Evolutionary conservation across 306 rosid species (phyloP), one percentile per base, ranked within the genome.

Genomic region (Prunus salicina): DNA sequence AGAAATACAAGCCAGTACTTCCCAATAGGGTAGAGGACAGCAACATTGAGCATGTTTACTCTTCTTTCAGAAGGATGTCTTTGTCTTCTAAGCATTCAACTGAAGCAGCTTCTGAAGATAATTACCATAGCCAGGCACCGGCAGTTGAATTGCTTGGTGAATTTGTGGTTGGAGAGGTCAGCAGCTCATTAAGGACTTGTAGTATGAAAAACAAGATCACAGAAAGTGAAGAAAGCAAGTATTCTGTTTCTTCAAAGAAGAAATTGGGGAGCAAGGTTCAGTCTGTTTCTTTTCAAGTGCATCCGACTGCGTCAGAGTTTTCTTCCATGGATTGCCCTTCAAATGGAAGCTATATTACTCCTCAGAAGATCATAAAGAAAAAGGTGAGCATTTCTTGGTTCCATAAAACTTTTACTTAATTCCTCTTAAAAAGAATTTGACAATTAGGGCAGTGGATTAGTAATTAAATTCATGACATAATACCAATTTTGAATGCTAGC

Each of bases 61-160:
- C 83, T 18, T 73, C 75, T 43, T 69, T 70, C 60, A 30, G 62
- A 32, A 68, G 64, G 47, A 45, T 19, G 41, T 77, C 64, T 10
- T 55, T 64, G 8, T 16, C 73, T 67, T 73, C 81, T 18, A 68
- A 57, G 27, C 65, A 82, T 64, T 74, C 76, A 69, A 18, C 38
- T 24, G 69, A 51, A 50, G 69, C 67, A 69, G 69, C 11, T 79
- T 58, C 50, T 19, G 65, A 77, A 51, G 83, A 55, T 8, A 30
- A 52, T 32, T 19, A 53, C 34, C 67, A 72, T 14, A 74, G 78
- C 67, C 61, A 34, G 51, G 86, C 77, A 14, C 88, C 85, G 41
- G 53, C 78, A 47, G 75, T 84, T 50, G 76, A 74, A 73, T 76
- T 84, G 27, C 90, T 84, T 7, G 74, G 85, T 7, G 88, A 87